Percentiles rank a stretch among this genome's conserved stretches.
These are phyloP conservation scores for Penicillium sp. DNA, from an alignment of 2,329 filamentous ascomycete genomes.

Conservation along the genomic window DNA sequence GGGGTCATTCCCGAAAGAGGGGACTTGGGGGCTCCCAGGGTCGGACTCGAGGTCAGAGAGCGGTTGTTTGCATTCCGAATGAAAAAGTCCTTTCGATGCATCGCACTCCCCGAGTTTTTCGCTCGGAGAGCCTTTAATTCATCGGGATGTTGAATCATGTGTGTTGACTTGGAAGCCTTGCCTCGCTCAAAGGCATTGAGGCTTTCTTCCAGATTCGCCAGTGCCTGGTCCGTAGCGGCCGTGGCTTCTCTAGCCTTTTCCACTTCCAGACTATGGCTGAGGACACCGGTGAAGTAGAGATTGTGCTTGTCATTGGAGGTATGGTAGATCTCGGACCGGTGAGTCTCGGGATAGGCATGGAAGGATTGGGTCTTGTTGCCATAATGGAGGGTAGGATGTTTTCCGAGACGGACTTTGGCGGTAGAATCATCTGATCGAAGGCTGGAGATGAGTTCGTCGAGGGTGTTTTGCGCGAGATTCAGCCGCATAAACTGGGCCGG, in stretches of 20 bases:
- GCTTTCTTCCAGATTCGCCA: constrained; percentile 61
- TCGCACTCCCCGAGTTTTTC: constrained; percentile 33
- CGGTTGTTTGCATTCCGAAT: constrained; percentile 41
- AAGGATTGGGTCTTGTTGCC: constrained; percentile 60
- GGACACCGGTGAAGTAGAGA: constrained; percentile 58
- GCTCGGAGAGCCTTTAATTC: constrained; percentile 41
- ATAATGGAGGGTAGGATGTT: constrained; percentile 58
- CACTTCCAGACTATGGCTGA: constrained; percentile 60
- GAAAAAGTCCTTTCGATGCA: constrained; percentile 43
- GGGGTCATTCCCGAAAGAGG: constrained; percentile 42
- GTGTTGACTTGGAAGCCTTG: constrained; percentile 61
- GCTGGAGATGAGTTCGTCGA: constrained; percentile 49
- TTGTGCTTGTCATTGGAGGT: constrained; percentile 46
- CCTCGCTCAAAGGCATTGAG: constrained; percentile 61
- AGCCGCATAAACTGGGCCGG: constrained; percentile 50
- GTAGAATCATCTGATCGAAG: constrained; percentile 44
- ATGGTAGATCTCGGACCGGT: constrained; percentile 61
- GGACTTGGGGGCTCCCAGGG: constrained; percentile 40
- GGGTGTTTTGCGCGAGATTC: constrained; percentile 47
- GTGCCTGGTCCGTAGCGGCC: constrained; percentile 60
- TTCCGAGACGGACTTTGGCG: constrained; percentile 51
- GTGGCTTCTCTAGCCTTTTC: constrained; percentile 58
- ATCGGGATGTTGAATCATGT: constrained; percentile 41
- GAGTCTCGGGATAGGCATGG: constrained; percentile 55
- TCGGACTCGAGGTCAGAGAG: constrained; percentile 47